Base-by-base conservation (phyloP, 106 monocot genomes). In the Iris macrosiphon region DNA sequence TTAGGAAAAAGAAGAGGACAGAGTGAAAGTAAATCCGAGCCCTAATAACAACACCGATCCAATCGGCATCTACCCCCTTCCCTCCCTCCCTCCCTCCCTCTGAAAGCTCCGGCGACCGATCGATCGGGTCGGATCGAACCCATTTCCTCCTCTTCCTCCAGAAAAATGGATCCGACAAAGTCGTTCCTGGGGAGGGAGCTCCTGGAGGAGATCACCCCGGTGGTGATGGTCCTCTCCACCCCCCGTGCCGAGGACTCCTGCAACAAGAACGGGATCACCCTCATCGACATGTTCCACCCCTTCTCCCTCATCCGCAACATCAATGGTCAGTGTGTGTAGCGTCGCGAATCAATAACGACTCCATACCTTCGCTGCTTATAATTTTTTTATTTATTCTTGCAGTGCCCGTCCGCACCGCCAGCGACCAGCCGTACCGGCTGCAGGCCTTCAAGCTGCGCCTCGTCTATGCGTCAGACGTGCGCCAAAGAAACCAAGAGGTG, bases 361-460 rank as follows among this genome's bases (percentile, higher is more conserved):
- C n/a, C n/a, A n/a, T n/a, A n/a, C n/a, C n/a, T n/a, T n/a, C n/a
- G n/a, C n/a, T n/a, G 34, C 33, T 68, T 29, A 60, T 40, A 21
- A 49, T 49, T 21, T 48, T n/a, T n/a, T n/a, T 22, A 25, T 7
- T 62, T 54, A 43, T 22, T 52, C 59, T 38, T 60, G 15, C 56
- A 95, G 95, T 96, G 19, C 95, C 95, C 43, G 95, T 96, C 62
- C 75, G 95, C 14, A 96, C 89, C 0, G 81, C 82, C 20, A 86
- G 66, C 46, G 89, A 96, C 61, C 89, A 89, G 63, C 89, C 95
- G 39, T 83, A 96, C 54, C 79, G 89, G 69, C 60, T 96, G 18
- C 95, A 89, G 29, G 77, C 76, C 66, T 90, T 96, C 68, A 89
- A 67, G 54, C 46, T 96, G 28, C 66, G 95, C 25, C 38, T 90